These are phyloP conservation scores for Pyrenochaeta sp. DNA, from an alignment of 2,329 filamentous ascomycete species.

Conservation along the genomic window DNA sequence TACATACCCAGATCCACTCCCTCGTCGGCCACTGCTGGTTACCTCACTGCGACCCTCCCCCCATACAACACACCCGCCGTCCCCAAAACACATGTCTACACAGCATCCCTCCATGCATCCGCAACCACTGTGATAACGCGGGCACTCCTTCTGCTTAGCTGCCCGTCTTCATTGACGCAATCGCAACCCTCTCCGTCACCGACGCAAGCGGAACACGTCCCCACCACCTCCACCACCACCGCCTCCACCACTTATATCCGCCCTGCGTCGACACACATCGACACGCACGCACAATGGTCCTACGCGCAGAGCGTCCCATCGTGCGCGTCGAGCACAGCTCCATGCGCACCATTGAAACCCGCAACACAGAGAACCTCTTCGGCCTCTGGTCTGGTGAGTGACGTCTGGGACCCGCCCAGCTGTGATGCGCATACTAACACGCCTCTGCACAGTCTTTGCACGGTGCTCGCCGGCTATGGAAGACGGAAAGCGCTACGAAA, in stretches of 20 bases:
- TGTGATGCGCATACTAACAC: conserved; percentile 10
- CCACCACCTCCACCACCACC: conserved; percentile 7
- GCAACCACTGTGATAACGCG: conserved; percentile 29
- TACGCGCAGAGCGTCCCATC: conserved; percentile 82
- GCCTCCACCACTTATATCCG: conserved; percentile 2
- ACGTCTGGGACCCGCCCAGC: conserved; percentile 9
- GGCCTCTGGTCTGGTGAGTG: conserved; percentile 95
- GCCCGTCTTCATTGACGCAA: conserved; percentile 31
- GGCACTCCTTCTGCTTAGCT: conserved; percentile 30
- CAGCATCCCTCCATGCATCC: conserved; percentile 26
- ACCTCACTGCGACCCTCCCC: conserved; percentile 1
- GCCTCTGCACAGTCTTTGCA: conserved; percentile 75
- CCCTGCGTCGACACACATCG: conserved; percentile 17
- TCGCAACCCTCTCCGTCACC: conserved; percentile 21
- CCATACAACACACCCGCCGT: conserved; percentile 1
- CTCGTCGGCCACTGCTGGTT: conserved; percentile 1
- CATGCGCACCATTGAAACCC: conserved; percentile 93
- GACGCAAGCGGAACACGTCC: conserved; percentile 21
- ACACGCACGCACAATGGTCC: conserved; percentile 71
- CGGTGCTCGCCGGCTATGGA: conserved; percentile 94
- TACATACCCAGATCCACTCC: conserved; percentile 34
- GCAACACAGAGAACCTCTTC: conserved; percentile 90
- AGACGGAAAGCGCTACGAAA: conserved; percentile 90
- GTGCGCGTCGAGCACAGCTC: conserved; percentile 90
- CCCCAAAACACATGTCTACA: background rate